Base-by-base conservation (phyloP, 73 alveolate species). In the Symbiodinium pilosum region DNA sequence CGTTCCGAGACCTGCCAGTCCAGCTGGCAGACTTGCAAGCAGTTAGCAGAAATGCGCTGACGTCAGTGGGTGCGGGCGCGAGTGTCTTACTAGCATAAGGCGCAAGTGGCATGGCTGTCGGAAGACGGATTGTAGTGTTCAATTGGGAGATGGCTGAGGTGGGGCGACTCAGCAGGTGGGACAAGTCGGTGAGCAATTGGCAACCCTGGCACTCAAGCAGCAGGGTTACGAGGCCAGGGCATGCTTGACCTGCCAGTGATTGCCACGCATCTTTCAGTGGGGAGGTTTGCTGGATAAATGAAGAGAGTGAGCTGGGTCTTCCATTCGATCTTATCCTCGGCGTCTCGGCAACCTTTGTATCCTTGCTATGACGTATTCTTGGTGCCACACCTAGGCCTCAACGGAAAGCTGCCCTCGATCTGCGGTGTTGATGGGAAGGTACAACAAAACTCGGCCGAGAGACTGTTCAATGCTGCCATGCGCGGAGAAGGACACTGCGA, bases 251-350 rank as follows among this genome's bases (percentile, higher is more conserved):
- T 56, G 73, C 4, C 32, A 56, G 4, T 16, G 14, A 8, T 56
- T 56, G 26, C n/a, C 59, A 47, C 6, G 59, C 6, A 47, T 9
- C 59, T 47, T 6, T 9, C 59, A 47, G 59, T 47, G 14, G 14
- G 59, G 77, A 64, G 81, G 81, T 64, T 64, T 64, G 81, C 81
- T 64, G 81, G 81, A n/a, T 64, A 34, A 64, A 64, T 28, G 81
- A 64, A 38, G 34, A 0, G 12, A n/a, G 81, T 9, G 81, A 64
- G 81, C 81, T 64, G 20, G 81, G 81, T 32, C 81, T 64, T 18
- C 81, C 81, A 34, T 64, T 20, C 81, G 81, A 64, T 38, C 81
- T 64, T 20, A 64, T 64, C 81, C 81, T 64, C 1, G 30, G 81
- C 81, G 18, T 18, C 81, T 2, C 30, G 81, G 81, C 30, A 64